Evolutionary conservation across 441 rosid genomes (phyloP).

Genomic region (Geranium incanum): DNA sequence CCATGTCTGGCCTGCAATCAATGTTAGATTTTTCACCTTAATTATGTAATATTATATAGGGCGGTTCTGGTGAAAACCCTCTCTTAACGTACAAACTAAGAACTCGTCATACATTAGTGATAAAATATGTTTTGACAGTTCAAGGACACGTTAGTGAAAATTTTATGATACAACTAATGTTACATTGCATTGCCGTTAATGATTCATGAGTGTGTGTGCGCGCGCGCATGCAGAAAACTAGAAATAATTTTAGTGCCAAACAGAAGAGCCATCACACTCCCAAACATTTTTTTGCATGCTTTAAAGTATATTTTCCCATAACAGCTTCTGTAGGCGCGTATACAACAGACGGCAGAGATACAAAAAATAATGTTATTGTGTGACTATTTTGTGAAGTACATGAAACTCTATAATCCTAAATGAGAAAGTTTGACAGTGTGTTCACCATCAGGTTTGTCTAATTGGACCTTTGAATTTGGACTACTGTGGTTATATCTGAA

Average conservation of each 20-base stretch:
- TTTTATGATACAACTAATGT: no score
- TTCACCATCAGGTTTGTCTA: background rate
- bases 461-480: background rate
- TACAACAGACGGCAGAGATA: background rate
- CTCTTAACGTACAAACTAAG: no score
- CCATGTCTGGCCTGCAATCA: slow-evolving; percentile 53
- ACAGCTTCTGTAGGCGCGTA: background rate
- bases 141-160: no score
- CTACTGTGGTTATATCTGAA: background rate
- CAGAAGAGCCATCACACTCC: background rate
- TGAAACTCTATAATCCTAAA: background rate
- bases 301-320: background rate
- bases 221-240: background rate
- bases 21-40: background rate
- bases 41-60: background rate
- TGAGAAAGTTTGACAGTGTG: background rate
- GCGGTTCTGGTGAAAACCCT: no score
- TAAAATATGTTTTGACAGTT: no score
- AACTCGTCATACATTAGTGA: no score
- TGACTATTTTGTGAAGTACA: background rate
- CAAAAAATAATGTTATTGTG: background rate
- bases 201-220: no score
- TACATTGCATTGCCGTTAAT: no score
- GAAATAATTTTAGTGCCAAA: background rate
- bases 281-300: background rate